Base-by-base conservation (phyloP, 306 rosid species). In the Begonia masoniana region DNA sequence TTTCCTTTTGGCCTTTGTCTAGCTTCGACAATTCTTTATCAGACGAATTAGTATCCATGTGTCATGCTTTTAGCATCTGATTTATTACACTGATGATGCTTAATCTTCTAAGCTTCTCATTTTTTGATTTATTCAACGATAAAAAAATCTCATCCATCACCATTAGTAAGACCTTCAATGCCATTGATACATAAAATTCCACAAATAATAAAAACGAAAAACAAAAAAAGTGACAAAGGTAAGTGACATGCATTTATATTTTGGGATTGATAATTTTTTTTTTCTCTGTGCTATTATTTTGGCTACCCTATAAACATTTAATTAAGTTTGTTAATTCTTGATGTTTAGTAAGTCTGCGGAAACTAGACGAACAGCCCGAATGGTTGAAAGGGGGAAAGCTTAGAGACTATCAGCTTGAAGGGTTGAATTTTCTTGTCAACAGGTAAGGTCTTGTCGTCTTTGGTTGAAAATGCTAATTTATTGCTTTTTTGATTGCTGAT, bases 361-460 rank as follows among this genome's bases (percentile, higher is more conserved):
- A 83, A 86, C 96, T 92, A 5, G 89, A 83, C 62, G 96, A 92
- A 68, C 99, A 92, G 61, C 99, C 99, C 50, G 93, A 83, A 60
- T 92, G 99, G 99, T 76, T 92, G 80, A 83, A 57, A 63, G 99
- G 99, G 36, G 99, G 99, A 57, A 92, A 79, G 82, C 96, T 92
- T 50, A 94, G 99, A 60, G 99, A 92, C 76, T 92, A 92, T 83
- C 99, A 92, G 65, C 95, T 92, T 31, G 99, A 92, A 85, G 99
- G 99, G 62, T 68, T 92, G 71, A 92, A 92, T 87, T 92, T 92
- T 81, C 99, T 92, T 72, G 99, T 92, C 43, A 92, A 86, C 78
- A 92, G 99, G 99, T 87, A 70, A 58, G 10, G 49, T 45, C 6
- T 10, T 50, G 54, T 52, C 17, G 21, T 50, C 23, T 58, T 49